Evolutionary conservation across 768 basidiomycete genomes (phyloP), one percentile per base, ranked within the genome.

Genomic region (Dioszegia hungarica): DNA sequence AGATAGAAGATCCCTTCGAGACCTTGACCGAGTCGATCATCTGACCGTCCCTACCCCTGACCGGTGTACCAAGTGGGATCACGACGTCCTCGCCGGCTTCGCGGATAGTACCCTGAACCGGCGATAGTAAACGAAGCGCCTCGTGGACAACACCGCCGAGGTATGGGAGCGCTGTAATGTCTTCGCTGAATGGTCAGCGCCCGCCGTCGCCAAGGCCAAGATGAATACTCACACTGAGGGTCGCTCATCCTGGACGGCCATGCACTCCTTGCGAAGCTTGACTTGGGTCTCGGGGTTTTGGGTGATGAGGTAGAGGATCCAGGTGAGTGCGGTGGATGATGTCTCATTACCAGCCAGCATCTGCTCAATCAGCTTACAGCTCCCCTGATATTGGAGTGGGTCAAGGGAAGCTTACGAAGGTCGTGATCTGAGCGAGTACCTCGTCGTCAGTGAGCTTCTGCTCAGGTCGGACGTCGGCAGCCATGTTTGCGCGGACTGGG

Each of bases 381-480:
- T 3, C 19, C 1, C 17, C 33, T 20, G 1, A n/a, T 27, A 5
- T 25, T 19, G n/a, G 20, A 39, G 31, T 14, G 14, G 31, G 31
- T 25, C 14, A 19, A 14, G 38, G 22, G 1, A 27, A 17, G 62
- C 66, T 46, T 33, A 67, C 64, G 38, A 68, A 65, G 14, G 68
- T 70, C 17, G 67, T 66, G 51, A 67, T 64, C 44, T 68, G 68
- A 5, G 64, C 63, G 14, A 66, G 48, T n/a, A 66, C 61, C 37
- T 94, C 92, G 29, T 87, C 84, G 68, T 95, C 92, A 0, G 89
- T 87, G 62, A 94, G 82, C 60, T 87, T 79, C 28, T 90, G 87
- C 0, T 79, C 79, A 0, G 77, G 75, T 9, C 79, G 72, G 9
- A 78, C 70, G 28, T 79, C 72, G 17, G 77, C 82, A 2, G 88